These are phyloP conservation scores for Citrus australasica DNA, from an alignment of 345 rosid genomes.

Conservation along the genomic window DNA sequence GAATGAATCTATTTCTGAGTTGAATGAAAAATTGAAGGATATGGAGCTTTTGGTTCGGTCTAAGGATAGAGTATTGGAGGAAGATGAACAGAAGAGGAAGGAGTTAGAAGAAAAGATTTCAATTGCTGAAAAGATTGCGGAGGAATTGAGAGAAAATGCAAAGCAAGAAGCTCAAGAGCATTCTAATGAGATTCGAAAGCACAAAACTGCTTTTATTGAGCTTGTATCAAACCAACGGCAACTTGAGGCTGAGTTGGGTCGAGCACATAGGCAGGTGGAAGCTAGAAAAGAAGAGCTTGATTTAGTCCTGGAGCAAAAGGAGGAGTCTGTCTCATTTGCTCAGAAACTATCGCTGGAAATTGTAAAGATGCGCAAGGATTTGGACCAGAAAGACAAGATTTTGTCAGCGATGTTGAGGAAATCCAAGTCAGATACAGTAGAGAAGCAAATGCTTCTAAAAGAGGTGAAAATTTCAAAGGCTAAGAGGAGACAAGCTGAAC, in stretches of 20 bases:
- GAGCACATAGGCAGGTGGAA: slow-evolving; percentile 66
- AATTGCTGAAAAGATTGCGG: slow-evolving; percentile 40
- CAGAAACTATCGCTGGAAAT: slow-evolving; percentile 59
- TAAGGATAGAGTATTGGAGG: slow-evolving; percentile 54
- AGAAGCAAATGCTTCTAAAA: slow-evolving; percentile 68
- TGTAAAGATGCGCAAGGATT: slow-evolving; percentile 56
- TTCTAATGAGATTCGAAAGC: slow-evolving; percentile 73
- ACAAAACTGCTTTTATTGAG: slow-evolving; percentile 88
- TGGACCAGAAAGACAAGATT: slow-evolving; percentile 79
- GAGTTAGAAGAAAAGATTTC: slow-evolving; percentile 54
- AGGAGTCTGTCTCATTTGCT: slow-evolving; percentile 43
- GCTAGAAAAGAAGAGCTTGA: slow-evolving; percentile 56
- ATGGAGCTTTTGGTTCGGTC: slow-evolving; percentile 49
- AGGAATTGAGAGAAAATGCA: slow-evolving; percentile 54
- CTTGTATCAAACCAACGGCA: slow-evolving; percentile 88
- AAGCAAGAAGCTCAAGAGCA: slow-evolving; percentile 65
- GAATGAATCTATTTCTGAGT: slow-evolving; percentile 39
- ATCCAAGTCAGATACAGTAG: slow-evolving; percentile 60
- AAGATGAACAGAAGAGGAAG: slow-evolving; percentile 46
- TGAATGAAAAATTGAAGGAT: slow-evolving; percentile 51
- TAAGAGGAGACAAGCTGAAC: slow-evolving; percentile 66
- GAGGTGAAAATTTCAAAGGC: slow-evolving; percentile 60
- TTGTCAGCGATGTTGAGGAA: slow-evolving; percentile 80
- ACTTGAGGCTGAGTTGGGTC: slow-evolving; percentile 80
- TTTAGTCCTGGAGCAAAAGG: slow-evolving; percentile 47